Percentiles rank a stretch among this genome's conserved stretches.
Evolutionary conservation across 1,284 basidiomycete species (phyloP).

Genomic region (Ganoderma meredithae): DNA sequence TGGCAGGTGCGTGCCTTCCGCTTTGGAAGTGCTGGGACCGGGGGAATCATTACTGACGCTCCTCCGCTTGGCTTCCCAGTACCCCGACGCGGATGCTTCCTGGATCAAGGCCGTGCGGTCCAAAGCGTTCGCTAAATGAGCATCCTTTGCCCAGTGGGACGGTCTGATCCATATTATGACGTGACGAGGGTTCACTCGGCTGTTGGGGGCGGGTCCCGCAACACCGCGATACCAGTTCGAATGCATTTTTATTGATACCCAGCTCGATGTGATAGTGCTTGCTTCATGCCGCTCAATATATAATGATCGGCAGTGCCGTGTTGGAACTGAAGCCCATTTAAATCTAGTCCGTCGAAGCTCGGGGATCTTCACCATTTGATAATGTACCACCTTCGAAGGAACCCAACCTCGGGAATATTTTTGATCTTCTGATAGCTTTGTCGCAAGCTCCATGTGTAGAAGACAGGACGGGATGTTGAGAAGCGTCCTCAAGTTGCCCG

Average conservation of each 20-base stretch:
- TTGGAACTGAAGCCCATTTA: background rate
- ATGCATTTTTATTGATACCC: background rate
- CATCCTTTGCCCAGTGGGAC: background rate
- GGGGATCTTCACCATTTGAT: too few species aligned
- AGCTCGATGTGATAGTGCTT: background rate
- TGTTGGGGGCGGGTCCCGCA: background rate
- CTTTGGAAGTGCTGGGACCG: background rate
- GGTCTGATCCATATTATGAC: background rate
- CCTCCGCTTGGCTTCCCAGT: conserved; percentile 38
- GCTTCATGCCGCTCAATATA: background rate
- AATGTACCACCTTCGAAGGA: too few species aligned
- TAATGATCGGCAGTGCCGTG: background rate
- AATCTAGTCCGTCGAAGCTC: too few species aligned
- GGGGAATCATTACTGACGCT: conserved; percentile 13
- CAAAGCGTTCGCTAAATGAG: conserved; percentile 49
- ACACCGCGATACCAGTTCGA: background rate
- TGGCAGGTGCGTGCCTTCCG: conserved; percentile 39
- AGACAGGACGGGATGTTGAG: too few species aligned
- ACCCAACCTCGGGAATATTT: too few species aligned
- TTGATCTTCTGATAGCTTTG: too few species aligned
- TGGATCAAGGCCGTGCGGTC: conserved; percentile 59
- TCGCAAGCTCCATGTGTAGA: too few species aligned
- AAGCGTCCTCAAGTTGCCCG: too few species aligned
- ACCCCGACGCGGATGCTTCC: conserved; percentile 51
- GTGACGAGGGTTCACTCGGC: background rate